These are phyloP conservation scores for Pythium monospermum DNA, from an alignment of 352 stramenopile genomes.

Conservation along the genomic window DNA sequence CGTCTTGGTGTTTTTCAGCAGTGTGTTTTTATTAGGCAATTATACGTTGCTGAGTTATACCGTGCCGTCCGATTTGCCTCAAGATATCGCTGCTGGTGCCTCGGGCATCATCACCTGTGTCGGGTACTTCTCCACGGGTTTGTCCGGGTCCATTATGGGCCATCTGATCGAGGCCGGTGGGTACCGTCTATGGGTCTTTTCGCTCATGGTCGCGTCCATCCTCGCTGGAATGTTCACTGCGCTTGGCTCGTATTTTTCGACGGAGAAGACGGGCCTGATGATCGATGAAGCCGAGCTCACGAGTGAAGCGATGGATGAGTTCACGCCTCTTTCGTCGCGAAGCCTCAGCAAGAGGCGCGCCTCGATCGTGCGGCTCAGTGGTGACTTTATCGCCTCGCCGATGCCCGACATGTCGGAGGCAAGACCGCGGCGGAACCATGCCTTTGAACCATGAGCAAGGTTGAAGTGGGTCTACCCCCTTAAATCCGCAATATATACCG, in stretches of 20 bases:
- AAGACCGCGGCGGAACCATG: not conserved
- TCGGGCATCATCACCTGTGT: constrained; percentile 62
- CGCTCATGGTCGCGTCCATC: constrained; percentile 53
- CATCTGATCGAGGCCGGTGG: constrained; percentile 46
- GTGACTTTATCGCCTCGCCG: constrained; percentile 32
- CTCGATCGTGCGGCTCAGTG: constrained; percentile 33
- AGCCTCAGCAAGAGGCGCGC: constrained; percentile 25
- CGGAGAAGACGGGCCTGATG: constrained; percentile 19
- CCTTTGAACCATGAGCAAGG: constrained; percentile 21
- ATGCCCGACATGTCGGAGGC: constrained; percentile 16
- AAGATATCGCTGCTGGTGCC: constrained; percentile 60
- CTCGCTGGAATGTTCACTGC: constrained; percentile 54
- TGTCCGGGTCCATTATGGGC: constrained; percentile 63
- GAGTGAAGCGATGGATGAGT: constrained; percentile 25
- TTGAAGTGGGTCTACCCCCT: not conserved
- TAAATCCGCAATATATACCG: no score
- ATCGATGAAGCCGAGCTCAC: constrained; percentile 22
- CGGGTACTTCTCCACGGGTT: constrained; percentile 62
- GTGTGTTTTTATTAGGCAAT: constrained; percentile 69
- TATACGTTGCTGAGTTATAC: constrained; percentile 75
- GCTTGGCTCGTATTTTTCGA: constrained; percentile 53
- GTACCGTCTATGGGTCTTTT: constrained; percentile 52
- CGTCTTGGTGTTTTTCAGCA: constrained; percentile 54
- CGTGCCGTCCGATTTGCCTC: constrained; percentile 62
- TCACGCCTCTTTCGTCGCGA: constrained; percentile 36